These are phyloP conservation scores for Trichoderma simmonsii DNA, from an alignment of 2,329 filamentous ascomycete species.

Conservation along the genomic window DNA sequence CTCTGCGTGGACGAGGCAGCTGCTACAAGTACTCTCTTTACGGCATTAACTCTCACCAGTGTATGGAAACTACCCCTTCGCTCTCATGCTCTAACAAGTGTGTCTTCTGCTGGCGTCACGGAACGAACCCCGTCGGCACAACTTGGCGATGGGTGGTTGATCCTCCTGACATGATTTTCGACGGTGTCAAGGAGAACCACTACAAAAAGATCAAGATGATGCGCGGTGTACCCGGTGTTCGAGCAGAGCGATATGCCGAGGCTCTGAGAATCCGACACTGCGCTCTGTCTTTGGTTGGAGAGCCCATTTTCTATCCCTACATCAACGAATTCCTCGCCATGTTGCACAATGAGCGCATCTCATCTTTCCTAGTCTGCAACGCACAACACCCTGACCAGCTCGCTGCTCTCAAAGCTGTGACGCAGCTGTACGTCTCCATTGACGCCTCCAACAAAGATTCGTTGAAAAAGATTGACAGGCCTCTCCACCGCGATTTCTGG, in stretches of 20 bases:
- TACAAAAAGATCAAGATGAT: slow-evolving; percentile 99
- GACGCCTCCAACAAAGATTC: slow-evolving; percentile 89
- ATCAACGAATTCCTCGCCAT: slow-evolving; percentile 89
- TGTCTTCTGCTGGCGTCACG: slow-evolving; percentile 98
- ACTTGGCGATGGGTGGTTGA: slow-evolving; percentile 97
- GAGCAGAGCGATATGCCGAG: slow-evolving; percentile 87
- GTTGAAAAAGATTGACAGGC: slow-evolving; percentile 83
- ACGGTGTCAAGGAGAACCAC: slow-evolving; percentile 85
- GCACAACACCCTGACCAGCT: slow-evolving; percentile 94
- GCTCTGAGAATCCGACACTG: slow-evolving; percentile 93
- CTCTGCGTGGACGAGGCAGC: slow-evolving; percentile 84
- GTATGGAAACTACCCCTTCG: slow-evolving; percentile 96
- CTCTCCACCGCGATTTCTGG: slow-evolving; percentile 95
- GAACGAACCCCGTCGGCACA: slow-evolving; percentile 93
- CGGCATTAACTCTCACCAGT: slow-evolving; percentile 92
- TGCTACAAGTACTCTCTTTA: slow-evolving; percentile 99
- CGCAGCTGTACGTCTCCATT: slow-evolving; percentile 94
- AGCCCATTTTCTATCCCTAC: slow-evolving; percentile 98
- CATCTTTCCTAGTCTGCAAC: slow-evolving; percentile 94
- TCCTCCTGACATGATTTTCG: slow-evolving; percentile 82
- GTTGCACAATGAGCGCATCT: slow-evolving; percentile 83
- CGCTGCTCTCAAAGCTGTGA: slow-evolving; percentile 76
- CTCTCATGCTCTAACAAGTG: slow-evolving; percentile 97
- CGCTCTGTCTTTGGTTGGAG: slow-evolving; percentile 85
- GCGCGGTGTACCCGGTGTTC: slow-evolving; percentile 86